Evolutionary conservation across 2,329 filamentous ascomycete genomes (phyloP).

Genomic region (Periglandula ipomoeae): DNA sequence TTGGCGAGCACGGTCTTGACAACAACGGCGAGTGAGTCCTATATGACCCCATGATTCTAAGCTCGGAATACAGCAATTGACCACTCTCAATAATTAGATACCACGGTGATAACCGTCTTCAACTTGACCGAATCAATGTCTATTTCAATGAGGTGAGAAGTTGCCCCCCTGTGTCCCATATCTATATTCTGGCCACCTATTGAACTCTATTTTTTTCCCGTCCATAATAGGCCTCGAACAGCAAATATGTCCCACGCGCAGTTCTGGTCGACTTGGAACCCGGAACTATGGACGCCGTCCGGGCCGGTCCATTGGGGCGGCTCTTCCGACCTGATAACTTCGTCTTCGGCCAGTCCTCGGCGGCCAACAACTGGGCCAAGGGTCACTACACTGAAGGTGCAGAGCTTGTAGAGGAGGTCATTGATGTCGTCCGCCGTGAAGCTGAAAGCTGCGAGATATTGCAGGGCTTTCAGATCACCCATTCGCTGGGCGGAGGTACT

Average conservation of each 20-base stretch:
- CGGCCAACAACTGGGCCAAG: conserved; percentile 99
- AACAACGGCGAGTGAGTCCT: conserved; percentile 62
- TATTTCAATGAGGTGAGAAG: conserved; percentile 74
- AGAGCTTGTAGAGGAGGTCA: conserved; percentile 93
- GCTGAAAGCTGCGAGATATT: conserved; percentile 98
- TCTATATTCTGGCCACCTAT: background rate
- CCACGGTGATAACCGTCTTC: conserved; percentile 94
- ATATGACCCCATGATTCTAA: too few relatives aligned
- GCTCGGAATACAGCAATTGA: too few relatives aligned
- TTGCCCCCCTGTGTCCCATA: background rate
- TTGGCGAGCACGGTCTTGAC: conserved; percentile 91
- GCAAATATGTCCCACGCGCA: conserved; percentile 98
- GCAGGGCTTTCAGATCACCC: conserved; percentile 99
- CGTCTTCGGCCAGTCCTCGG: conserved; percentile 98
- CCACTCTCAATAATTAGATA: conserved; percentile 41
- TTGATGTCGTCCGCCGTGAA: conserved; percentile 96
- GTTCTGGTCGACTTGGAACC: conserved; percentile 99
- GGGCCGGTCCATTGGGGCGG: conserved; percentile 93
- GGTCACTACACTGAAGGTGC: conserved; percentile 99
- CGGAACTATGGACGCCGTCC: conserved; percentile 98
- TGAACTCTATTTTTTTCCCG: background rate
- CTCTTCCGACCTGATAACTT: conserved; percentile 99
- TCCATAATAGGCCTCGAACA: conserved; percentile 66
- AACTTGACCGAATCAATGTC: conserved; percentile 99
- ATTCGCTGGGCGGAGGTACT: conserved; percentile 98